Base-by-base conservation (phyloP, 768 basidiomycete genomes). In the Myochromella boudieri region DNA sequence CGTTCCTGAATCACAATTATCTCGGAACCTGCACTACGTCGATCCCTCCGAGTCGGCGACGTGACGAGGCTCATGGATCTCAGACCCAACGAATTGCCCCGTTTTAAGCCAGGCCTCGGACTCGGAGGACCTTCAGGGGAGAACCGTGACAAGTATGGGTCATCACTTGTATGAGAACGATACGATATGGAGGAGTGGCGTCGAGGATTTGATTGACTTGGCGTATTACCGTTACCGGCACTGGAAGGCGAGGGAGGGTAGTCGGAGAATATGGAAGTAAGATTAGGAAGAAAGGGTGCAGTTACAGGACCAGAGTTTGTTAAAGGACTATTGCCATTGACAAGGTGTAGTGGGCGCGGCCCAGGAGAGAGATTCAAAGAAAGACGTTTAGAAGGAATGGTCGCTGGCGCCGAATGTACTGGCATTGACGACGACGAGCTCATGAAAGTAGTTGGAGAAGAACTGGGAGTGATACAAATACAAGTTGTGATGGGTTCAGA, bases 141-240 rank as follows among this genome's bases (percentile, higher is more conserved):
- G 9, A 56, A 43, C 31, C 47, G 44, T 4, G 49, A 51, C 1
- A 50, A 46, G 7, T 18, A 4, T 5, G 63, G 44, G 17, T 48
- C 44, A 32, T 27, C 50, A 27, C 64, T 55, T n/a, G 60, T 56
- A 27, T 37, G 43, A 45, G 69, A 60, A 51, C 68, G 65, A 49
- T 82, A 82, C 2, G 76, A 76, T 36, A 83, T 82, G 1, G 80
- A 77, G 10, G 80, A 78, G 54, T 78, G 75, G 28, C 77, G 68
- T 28, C 75, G 69, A 27, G 63, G 44, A n/a, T 54, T 45, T 45
- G 53, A 43, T 43, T 58, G 33, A 45, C 21, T 24, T 34, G 45
- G 32, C 15, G 41, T n/a, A 56, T 52, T 49, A 57, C 55, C 27
- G 50, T 26, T 55, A 12, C 60, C 61, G 12, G 54, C 53, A 26